These are phyloP conservation scores for Gilbertella persicaria DNA, from an alignment of 371 early-diverging fungal genomes.

Conservation along the genomic window DNA sequence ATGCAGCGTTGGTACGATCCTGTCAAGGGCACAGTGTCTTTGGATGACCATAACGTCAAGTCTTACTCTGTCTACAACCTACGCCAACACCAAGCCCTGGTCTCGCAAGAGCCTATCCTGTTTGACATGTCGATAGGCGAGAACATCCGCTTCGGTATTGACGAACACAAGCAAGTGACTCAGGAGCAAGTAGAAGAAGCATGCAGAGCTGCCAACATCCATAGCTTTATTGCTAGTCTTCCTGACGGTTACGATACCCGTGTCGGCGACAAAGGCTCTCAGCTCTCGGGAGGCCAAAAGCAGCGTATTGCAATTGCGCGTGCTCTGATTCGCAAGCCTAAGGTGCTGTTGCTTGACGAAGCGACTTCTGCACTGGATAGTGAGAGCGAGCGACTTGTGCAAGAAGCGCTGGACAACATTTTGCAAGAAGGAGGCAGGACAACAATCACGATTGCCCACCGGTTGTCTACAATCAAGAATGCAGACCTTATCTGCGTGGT, in stretches of 20 bases:
- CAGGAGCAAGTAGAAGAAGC: no score
- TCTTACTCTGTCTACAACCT: constrained; percentile 60
- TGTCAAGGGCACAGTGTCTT: constrained; percentile 51
- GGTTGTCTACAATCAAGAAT: constrained; percentile 71
- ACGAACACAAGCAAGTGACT: constrained; percentile 58
- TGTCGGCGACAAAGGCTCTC: constrained; percentile 76
- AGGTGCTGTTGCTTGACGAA: constrained; percentile 90
- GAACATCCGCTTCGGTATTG: constrained; percentile 71
- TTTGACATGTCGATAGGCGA: constrained; percentile 77
- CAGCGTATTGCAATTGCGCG: no score
- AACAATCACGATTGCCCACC: constrained; percentile 69
- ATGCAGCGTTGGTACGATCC: constrained; percentile 87
- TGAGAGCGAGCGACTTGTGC: constrained; percentile 84
- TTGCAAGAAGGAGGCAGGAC: constrained; percentile 55
- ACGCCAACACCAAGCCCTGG: constrained; percentile 73
- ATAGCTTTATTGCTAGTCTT: constrained; percentile 68
- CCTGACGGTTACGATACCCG: constrained; percentile 78
- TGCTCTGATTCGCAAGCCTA: constrained; percentile 78
- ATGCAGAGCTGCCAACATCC: constrained; percentile 71
- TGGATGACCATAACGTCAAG: constrained; percentile 67
- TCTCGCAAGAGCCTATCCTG: constrained; percentile 85
- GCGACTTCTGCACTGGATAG: constrained; percentile 93
- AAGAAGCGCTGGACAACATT: constrained; percentile 79
- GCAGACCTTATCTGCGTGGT: no score
- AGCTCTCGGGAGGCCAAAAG: no score